Evolutionary conservation across 2,329 filamentous ascomycete genomes (phyloP).

Genomic region (Orbilia brochopaga): DNA sequence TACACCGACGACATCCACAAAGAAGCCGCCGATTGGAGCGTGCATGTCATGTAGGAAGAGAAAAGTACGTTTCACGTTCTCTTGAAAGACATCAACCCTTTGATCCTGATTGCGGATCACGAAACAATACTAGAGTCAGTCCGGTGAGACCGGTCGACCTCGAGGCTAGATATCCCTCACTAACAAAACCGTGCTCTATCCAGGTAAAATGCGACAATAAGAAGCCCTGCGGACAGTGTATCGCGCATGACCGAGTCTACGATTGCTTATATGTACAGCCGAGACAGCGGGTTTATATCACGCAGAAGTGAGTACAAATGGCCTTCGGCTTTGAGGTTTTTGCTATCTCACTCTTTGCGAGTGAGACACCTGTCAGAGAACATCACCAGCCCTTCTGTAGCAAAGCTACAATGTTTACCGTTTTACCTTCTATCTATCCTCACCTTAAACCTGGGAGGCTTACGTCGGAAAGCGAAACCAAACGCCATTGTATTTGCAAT

Average conservation of each 20-base stretch:
- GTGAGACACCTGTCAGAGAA: not conserved
- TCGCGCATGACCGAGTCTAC: constrained; percentile 47
- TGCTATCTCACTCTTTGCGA: not conserved
- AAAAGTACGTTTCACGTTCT: too few species aligned
- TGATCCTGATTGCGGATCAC: too few species aligned
- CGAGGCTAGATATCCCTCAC: constrained; percentile 4
- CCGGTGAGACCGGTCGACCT: too few species aligned
- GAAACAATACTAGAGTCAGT: too few species aligned
- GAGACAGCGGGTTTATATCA: constrained; percentile 48
- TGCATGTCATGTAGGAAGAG: constrained; percentile 50
- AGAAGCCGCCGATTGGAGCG: constrained; percentile 44
- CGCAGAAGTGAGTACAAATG: constrained; percentile 42
- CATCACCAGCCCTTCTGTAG: not conserved
- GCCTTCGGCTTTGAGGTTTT: not conserved
- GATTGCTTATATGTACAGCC: constrained; percentile 48
- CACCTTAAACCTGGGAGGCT: constrained; percentile 9
- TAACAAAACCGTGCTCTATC: constrained; percentile 12
- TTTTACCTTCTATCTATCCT: not conserved
- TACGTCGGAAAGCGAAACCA: too few species aligned
- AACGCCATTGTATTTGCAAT: not conserved
- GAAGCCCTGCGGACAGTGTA: constrained; percentile 46
- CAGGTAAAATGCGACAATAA: constrained; percentile 50
- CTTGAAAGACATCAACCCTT: too few species aligned
- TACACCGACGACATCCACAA: constrained; percentile 37
- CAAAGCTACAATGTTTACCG: not conserved